phyloP scores from a whole-genome alignment of 306 rosid species.

The Vigna nakashimae region DNA sequence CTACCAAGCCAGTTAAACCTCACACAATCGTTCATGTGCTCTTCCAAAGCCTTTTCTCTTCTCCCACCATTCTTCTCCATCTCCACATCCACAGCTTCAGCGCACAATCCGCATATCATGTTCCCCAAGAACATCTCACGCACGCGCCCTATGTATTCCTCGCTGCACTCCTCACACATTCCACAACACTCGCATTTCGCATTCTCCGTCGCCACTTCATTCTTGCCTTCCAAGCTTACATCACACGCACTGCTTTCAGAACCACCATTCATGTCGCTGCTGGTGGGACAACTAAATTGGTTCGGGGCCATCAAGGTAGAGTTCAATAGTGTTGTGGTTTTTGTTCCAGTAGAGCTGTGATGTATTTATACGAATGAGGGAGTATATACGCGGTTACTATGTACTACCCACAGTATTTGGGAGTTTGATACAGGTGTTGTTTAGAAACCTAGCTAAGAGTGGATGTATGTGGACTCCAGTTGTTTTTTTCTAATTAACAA shows the following conservation, averaged over 20 bases:
- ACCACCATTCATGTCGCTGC: background rate
- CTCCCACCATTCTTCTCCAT: slow-evolving; percentile 59
- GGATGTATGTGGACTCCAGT: slow-evolving; percentile 17
- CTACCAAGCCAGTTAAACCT: slow-evolving; percentile 65
- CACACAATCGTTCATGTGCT: slow-evolving; percentile 60
- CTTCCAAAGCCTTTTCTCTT: slow-evolving; percentile 56
- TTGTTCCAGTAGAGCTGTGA: background rate
- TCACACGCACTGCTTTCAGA: slow-evolving; percentile 46
- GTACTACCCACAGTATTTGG: background rate
- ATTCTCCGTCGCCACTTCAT: slow-evolving; percentile 14
- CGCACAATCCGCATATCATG: slow-evolving; percentile 64
- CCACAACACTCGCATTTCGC: slow-evolving; percentile 78
- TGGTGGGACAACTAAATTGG: background rate
- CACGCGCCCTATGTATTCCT: slow-evolving; percentile 52
- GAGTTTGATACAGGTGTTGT: background rate
- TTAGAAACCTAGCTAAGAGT: slow-evolving; percentile 9
- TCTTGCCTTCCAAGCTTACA: slow-evolving; percentile 38
- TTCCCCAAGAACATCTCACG: slow-evolving; percentile 55
- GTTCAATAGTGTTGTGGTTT: background rate
- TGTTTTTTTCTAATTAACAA: background rate
- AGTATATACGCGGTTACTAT: background rate
- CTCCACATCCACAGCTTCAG: slow-evolving; percentile 65
- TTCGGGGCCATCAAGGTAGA: background rate
- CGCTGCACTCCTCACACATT: slow-evolving; percentile 65
- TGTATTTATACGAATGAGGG: background rate